Conservation (phyloP, 305 asterid species). For the Fraxinus platypoda region DNA sequence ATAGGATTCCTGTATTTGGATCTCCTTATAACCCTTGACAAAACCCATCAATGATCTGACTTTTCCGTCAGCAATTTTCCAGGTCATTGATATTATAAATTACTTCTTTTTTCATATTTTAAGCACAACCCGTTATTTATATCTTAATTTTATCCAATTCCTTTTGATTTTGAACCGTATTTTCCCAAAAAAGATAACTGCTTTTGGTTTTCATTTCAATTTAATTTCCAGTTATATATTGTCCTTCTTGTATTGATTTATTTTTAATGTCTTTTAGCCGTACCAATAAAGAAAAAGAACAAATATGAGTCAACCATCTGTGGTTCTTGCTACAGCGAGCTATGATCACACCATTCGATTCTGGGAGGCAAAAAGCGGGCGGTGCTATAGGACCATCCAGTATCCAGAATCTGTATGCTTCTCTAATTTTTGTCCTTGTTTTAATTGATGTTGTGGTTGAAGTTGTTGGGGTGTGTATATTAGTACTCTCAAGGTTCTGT, state of each 20-base stretch:
- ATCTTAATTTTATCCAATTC: background rate
- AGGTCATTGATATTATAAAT: constrained; percentile 17
- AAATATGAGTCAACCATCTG: constrained; percentile 81
- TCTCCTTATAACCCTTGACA: background rate
- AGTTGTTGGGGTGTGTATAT: background rate
- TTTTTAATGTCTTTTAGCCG: constrained; percentile 11
- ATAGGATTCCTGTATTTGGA: background rate
- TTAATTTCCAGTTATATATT: constrained; percentile 7
- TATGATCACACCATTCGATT: constrained; percentile 95
- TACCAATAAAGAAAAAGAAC: constrained; percentile 20
- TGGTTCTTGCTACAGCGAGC: constrained; percentile 93
- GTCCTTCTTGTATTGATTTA: background rate
- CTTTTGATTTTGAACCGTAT: background rate
- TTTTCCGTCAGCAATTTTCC: constrained; percentile 2
- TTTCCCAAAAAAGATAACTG: background rate
- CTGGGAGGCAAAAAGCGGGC: constrained; percentile 93
- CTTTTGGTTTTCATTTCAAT: background rate
- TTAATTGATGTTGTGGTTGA: background rate
- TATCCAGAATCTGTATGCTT: constrained; percentile 81
- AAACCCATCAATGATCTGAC: background rate
- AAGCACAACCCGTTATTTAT: background rate
- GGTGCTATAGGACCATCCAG: constrained; percentile 81
- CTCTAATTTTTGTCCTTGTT: background rate
- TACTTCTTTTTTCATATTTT: background rate
- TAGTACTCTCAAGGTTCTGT: background rate